Evolutionary conservation across 345 rosid genomes (phyloP).

Genomic region (Mercurialis annua): DNA sequence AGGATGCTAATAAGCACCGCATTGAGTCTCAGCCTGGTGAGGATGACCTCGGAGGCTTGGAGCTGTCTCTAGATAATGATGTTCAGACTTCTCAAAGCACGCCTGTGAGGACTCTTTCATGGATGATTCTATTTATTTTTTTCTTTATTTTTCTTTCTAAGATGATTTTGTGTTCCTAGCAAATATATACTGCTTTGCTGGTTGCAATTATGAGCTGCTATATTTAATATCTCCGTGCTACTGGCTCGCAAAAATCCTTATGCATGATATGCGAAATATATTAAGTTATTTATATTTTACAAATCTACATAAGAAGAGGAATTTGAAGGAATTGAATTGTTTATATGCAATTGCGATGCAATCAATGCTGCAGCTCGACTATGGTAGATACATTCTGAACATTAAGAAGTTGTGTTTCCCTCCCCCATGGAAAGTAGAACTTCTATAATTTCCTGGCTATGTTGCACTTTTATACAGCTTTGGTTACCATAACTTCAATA

Average conservation of each 20-base stretch:
- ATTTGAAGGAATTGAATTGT: neutral
- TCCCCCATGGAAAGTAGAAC: neutral
- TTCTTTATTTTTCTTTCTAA: neutral
- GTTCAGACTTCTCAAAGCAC: constrained; percentile 48
- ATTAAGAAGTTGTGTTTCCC: neutral
- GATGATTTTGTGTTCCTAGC: neutral
- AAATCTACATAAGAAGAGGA: too few relatives aligned
- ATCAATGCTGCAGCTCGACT: neutral
- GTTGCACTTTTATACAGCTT: neutral
- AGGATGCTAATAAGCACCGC: constrained; percentile 40
- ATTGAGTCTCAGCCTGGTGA: constrained; percentile 38
- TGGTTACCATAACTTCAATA: neutral
- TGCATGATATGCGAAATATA: neutral
- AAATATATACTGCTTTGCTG: neutral
- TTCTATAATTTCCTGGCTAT: neutral
- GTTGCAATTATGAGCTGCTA: neutral
- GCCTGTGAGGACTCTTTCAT: constrained; percentile 58
- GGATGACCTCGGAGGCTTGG: constrained; percentile 38
- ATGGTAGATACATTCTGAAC: neutral
- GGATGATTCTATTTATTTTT: constrained; percentile 12
- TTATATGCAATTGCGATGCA: neutral
- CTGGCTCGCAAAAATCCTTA: neutral
- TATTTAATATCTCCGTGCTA: neutral
- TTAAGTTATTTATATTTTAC: neutral
- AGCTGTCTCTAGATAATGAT: constrained; percentile 41